Conservation (phyloP, 441 rosid species). For the Brassica hybrid region DNA sequence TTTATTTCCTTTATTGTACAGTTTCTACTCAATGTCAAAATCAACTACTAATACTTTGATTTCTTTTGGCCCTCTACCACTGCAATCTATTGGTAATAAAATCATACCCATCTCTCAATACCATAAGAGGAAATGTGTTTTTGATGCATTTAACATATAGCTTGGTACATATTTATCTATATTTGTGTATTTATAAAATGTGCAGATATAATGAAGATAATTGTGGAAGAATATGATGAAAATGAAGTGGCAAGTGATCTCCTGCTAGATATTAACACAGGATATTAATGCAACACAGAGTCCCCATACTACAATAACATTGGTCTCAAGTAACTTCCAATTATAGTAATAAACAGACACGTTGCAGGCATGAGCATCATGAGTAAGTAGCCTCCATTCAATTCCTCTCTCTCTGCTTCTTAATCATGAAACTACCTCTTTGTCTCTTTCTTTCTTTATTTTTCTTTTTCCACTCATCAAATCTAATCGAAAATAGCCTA, state of each 20-base stretch:
- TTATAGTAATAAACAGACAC: slow-evolving; percentile 49
- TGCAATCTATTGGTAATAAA: slow-evolving; percentile 12
- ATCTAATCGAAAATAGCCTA: slow-evolving; percentile 34
- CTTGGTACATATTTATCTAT: no score
- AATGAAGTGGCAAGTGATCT: slow-evolving; percentile 36
- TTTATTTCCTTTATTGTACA: slow-evolving; percentile 1
- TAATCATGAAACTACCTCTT: slow-evolving; percentile 44
- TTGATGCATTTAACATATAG: no score
- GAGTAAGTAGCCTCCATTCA: slow-evolving; percentile 32
- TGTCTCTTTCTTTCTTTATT: slow-evolving; percentile 32
- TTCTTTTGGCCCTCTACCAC: slow-evolving; percentile 4
- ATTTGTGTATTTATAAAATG: not conserved
- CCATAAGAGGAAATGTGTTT: slow-evolving; percentile 3
- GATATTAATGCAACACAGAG: slow-evolving; percentile 45
- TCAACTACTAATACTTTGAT: slow-evolving; percentile 1
- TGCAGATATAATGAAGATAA: slow-evolving; percentile 20
- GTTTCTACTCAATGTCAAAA: slow-evolving; percentile 23
- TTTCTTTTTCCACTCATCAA: slow-evolving; percentile 32
- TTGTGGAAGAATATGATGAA: slow-evolving; percentile 39
- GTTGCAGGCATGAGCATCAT: slow-evolving; percentile 47
- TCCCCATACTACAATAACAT: slow-evolving; percentile 49
- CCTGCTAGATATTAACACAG: slow-evolving; percentile 39
- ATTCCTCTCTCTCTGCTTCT: slow-evolving; percentile 43
- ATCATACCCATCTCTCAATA: slow-evolving; percentile 14
- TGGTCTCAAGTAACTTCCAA: slow-evolving; percentile 49